A percentile compares a stretch with the other conserved stretches of the same genome.
phyloP scores from a whole-genome alignment of 345 rosid species.

The Theobroma cacao region DNA sequence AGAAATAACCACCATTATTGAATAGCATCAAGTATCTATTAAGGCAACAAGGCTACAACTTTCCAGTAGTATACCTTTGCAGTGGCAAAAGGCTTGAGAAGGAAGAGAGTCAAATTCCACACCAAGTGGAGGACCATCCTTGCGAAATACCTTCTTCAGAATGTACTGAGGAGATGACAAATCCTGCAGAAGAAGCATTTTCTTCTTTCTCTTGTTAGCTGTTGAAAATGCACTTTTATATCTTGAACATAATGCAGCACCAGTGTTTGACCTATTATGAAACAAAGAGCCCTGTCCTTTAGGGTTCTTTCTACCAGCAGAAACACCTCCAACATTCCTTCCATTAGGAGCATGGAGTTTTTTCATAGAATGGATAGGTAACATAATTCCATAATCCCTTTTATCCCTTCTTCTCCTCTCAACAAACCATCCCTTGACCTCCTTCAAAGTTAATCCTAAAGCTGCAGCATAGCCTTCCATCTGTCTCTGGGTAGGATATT shows the following conservation, averaged over 20 bases:
- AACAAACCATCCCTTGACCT: constrained; percentile 74
- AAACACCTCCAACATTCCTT: constrained; percentile 17
- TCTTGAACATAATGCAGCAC: constrained; percentile 26
- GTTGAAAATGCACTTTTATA: constrained; percentile 20
- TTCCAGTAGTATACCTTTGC: constrained; percentile 25
- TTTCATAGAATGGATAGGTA: constrained; percentile 17
- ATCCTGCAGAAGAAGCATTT: constrained; percentile 38
- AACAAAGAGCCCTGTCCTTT: constrained; percentile 13
- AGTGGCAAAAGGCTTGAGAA: constrained; percentile 23
- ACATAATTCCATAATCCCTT: constrained; percentile 19
- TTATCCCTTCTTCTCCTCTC: constrained; percentile 68
- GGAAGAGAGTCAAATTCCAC: constrained; percentile 65
- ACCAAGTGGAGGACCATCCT: constrained; percentile 95
- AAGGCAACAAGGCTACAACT: background rate
- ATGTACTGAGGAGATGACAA: constrained; percentile 58
- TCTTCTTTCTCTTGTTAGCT: constrained; percentile 25
- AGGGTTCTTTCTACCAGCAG: constrained; percentile 14
- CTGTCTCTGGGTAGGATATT: constrained; percentile 51
- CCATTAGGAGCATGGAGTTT: constrained; percentile 12
- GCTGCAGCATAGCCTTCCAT: constrained; percentile 53
- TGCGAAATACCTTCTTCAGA: constrained; percentile 68
- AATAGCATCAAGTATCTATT: background rate
- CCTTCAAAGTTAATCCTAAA: constrained; percentile 60
- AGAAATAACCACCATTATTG: background rate
- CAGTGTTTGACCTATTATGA: constrained; percentile 7